Conservation (phyloP, 192 early-diverging fungal genomes). For the Spinellus fusiger region DNA sequence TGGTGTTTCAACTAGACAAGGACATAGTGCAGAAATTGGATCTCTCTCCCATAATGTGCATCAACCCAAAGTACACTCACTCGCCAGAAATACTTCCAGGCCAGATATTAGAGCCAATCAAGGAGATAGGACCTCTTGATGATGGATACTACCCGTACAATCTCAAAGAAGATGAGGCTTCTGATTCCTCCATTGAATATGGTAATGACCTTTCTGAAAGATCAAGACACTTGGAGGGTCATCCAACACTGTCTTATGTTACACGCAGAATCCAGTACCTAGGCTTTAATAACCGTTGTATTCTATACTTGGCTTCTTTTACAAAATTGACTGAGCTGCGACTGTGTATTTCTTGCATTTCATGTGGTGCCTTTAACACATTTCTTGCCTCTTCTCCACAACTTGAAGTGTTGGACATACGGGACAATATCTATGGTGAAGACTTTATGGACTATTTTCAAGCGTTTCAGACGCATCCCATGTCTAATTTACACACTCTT, state of each 20-base stretch:
- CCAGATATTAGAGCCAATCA: neutral
- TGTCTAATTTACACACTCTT: no score
- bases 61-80: slow-evolving; percentile 12
- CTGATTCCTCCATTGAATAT: neutral
- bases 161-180: no score
- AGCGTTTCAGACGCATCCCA: no score
- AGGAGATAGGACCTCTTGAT: neutral
- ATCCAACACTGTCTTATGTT: neutral
- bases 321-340: slow-evolving; percentile 8
- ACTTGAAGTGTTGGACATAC: slow-evolving; percentile 14
- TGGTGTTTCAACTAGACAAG: slow-evolving; percentile 2
- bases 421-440: no score
- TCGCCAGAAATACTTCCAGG: neutral
- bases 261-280: slow-evolving; percentile 12
- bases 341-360: slow-evolving; percentile 12
- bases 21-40: slow-evolving; percentile 7
- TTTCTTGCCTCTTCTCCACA: neutral
- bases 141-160: no score
- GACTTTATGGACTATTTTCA: no score
- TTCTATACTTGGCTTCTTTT: neutral
- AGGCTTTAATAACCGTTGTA: neutral
- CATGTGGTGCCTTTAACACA: neutral
- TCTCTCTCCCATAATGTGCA: slow-evolving; percentile 24
- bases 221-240: neutral
- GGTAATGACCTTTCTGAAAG: neutral